Evolutionary conservation across 805 yeast species (phyloP).

Genomic region (Candida boidinii): DNA sequence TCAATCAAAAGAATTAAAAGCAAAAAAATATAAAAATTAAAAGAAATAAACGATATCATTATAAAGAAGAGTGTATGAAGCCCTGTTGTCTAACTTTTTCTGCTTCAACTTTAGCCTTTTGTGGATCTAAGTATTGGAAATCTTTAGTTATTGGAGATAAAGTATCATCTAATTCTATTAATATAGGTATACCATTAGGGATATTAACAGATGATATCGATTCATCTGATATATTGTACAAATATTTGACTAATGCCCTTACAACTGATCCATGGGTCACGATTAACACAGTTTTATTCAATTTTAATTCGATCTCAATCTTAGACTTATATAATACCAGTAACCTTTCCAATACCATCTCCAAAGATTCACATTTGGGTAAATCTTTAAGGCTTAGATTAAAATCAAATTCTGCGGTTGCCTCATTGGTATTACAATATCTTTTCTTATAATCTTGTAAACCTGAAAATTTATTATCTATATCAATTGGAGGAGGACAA

Average conservation of each 20-base stretch:
- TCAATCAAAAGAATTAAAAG: too few species aligned
- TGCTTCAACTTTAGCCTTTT: slow-evolving; percentile 69
- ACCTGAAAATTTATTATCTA: slow-evolving; percentile 15
- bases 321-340: slow-evolving; percentile 50
- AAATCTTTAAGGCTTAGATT: slow-evolving; percentile 37
- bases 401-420: too few species aligned
- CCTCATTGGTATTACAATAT: slow-evolving; percentile 34
- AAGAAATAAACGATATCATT: too few species aligned
- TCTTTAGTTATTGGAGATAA: slow-evolving; percentile 18
- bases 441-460: slow-evolving; percentile 21
- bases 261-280: slow-evolving; percentile 82
- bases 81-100: slow-evolving; percentile 78
- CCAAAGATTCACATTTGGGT: slow-evolving; percentile 67
- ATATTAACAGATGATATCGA: slow-evolving; percentile 69
- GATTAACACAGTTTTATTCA: slow-evolving; percentile 50
- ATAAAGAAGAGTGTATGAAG: too few species aligned
- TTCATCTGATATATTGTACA: slow-evolving; percentile 56
- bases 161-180: slow-evolving; percentile 48
- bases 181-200: slow-evolving; percentile 79
- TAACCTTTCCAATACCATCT: slow-evolving; percentile 62
- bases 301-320: slow-evolving; percentile 38
- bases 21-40: too few species aligned
- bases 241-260: slow-evolving; percentile 62
- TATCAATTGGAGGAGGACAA: slow-evolving; percentile 46
- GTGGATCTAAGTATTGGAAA: slow-evolving; percentile 71